These are phyloP conservation scores for Cryptococcus amylolentus DNA, from an alignment of 1,284 basidiomycete species.

Conservation along the genomic window DNA sequence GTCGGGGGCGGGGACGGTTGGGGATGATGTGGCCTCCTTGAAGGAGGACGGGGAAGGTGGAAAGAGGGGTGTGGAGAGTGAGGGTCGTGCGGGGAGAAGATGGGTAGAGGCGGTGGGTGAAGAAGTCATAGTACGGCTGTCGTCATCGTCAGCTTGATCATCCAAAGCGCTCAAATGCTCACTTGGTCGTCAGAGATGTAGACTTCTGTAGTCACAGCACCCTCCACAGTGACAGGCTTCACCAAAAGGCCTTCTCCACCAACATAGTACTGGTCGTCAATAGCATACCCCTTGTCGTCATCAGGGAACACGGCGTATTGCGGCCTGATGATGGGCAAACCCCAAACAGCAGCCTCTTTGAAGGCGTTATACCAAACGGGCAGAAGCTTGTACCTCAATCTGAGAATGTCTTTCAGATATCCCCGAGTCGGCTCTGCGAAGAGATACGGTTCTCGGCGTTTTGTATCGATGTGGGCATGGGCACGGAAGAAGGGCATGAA, in stretches of 20 bases:
- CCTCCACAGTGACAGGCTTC: constrained; percentile 82
- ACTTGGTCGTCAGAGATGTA: constrained; percentile 88
- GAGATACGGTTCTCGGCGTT: constrained; percentile 92
- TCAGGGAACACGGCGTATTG: constrained; percentile 92
- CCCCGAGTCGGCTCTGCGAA: constrained; percentile 83
- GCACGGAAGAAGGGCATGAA: constrained; percentile 98
- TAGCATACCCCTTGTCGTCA: constrained; percentile 74
- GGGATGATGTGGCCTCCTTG: constrained; percentile 90
- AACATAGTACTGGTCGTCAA: constrained; percentile 94
- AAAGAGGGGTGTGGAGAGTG: constrained; percentile 70
- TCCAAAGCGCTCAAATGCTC: constrained; percentile 17
- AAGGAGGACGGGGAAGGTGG: constrained; percentile 78
- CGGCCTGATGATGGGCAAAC: constrained; percentile 77
- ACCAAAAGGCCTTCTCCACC: constrained; percentile 84
- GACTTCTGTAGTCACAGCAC: constrained; percentile 65
- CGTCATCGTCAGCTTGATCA: not conserved
- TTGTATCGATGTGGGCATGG: constrained; percentile 97
- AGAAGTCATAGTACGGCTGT: constrained; percentile 93
- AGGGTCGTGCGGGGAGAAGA: constrained; percentile 64
- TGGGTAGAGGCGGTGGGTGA: constrained; percentile 65
- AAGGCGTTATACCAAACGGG: constrained; percentile 98
- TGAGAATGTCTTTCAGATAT: constrained; percentile 73
- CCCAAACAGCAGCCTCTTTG: constrained; percentile 73
- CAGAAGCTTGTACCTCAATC: constrained; percentile 80
- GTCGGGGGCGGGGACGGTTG: constrained; percentile 78